These are phyloP conservation scores for Pichia phayaonensis DNA, from an alignment of 805 yeast species.

Conservation along the genomic window DNA sequence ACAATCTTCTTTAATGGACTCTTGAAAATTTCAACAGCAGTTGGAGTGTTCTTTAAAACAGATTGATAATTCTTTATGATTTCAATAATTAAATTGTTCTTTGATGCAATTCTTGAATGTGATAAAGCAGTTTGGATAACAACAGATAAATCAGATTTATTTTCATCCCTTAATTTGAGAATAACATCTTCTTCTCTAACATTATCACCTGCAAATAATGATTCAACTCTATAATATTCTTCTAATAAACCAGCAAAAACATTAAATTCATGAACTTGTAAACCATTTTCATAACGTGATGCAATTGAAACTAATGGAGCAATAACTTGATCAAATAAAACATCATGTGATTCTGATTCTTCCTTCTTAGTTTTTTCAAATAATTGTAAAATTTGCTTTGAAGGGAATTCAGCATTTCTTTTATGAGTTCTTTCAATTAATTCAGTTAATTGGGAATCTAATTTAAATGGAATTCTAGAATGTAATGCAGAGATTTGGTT, in stretches of 20 bases:
- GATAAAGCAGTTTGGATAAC: conserved; percentile 74
- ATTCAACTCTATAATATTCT: conserved; percentile 73
- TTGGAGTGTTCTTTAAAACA: conserved; percentile 62
- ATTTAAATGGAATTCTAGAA: conserved; percentile 73
- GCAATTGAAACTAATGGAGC: conserved; percentile 73
- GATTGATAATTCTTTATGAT: conserved; percentile 79
- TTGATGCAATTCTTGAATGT: conserved; percentile 88
- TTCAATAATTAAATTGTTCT: conserved; percentile 83
- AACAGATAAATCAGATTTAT: conserved; percentile 63
- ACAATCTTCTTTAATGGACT: conserved; percentile 71
- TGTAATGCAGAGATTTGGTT: conserved; percentile 84
- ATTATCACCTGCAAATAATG: conserved; percentile 66
- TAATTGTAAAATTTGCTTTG: conserved; percentile 69
- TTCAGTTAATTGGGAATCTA: conserved; percentile 59
- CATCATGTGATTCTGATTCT: conserved; percentile 38
- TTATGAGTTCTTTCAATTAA: conserved; percentile 59
- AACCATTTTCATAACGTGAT: conserved; percentile 61
- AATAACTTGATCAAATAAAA: conserved; percentile 47
- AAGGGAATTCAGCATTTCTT: conserved; percentile 84
- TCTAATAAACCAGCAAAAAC: conserved; percentile 64
- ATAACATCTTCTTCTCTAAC: conserved; percentile 85
- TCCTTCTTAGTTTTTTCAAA: conserved; percentile 54
- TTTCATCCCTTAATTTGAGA: conserved; percentile 78
- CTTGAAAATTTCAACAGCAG: conserved; percentile 59
- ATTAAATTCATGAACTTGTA: conserved; percentile 74